A percentile compares a stretch with the other conserved stretches of the same genome.
Evolutionary conservation across 805 yeast species (phyloP).

Genomic region (Metschnikowia gelsemii): DNA sequence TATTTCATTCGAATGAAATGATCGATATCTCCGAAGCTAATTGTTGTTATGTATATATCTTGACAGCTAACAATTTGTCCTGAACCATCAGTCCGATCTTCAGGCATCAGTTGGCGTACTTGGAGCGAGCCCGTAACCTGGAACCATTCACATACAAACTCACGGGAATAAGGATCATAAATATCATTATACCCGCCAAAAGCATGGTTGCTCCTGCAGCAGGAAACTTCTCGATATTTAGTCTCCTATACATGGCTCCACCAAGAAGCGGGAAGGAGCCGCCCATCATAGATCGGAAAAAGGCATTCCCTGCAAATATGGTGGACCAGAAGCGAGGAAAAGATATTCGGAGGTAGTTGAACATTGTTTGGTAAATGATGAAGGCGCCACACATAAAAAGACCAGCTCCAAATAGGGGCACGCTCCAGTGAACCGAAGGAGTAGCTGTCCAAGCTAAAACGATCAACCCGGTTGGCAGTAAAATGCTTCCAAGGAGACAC

Average conservation of each 20-base stretch:
- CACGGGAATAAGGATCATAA: conserved; percentile 13
- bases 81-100: too few relatives aligned
- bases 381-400: conserved; percentile 13
- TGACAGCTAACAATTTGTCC: too few relatives aligned
- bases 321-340: conserved; percentile 15
- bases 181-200: conserved; percentile 9
- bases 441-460: conserved; percentile 18
- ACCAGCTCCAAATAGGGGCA: conserved; percentile 15
- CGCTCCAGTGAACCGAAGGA: conserved; percentile 16
- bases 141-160: conserved; percentile 14
- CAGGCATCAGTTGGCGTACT: conserved; percentile 8
- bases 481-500: conserved; percentile 13
- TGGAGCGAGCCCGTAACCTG: conserved; percentile 17
- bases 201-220: conserved; percentile 18
- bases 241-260: conserved; percentile 13
- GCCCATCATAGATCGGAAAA: conserved; percentile 17
- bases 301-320: conserved; percentile 18
- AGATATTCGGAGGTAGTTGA: conserved; percentile 16
- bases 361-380: conserved; percentile 17
- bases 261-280: conserved; percentile 21
- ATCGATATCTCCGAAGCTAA: too few relatives aligned
- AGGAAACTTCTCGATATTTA: conserved; percentile 9
- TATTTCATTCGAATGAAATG: too few relatives aligned
- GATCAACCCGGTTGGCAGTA: conserved; percentile 15
- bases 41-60: too few relatives aligned